Base-by-base conservation (phyloP, 2,329 filamentous ascomycete species). In the Parastagonospora nodorum region DNA sequence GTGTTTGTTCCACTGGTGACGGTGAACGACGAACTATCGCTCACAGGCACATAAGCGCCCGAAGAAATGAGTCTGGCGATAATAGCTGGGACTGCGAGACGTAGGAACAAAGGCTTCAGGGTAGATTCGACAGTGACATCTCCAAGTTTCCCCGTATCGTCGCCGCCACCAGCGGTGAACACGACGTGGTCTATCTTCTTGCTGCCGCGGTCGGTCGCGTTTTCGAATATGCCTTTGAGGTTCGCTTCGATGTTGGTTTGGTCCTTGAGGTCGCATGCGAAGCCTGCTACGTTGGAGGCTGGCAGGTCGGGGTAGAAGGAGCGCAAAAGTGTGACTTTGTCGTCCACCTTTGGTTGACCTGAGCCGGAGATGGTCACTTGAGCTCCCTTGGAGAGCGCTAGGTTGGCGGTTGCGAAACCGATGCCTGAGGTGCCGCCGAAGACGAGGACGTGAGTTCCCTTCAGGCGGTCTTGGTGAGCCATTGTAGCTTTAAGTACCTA, bases 341-440 rank as follows among this genome's bases (percentile, higher is more conserved):
- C 64, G 43, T 80, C 69, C 28, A 88, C 72, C 47, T 82, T 81
- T 35, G 71, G 44, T 31, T 78, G 73, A 30, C 76, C 80, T 9
- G 84, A 88, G 11, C 82, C 84, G 9, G 83, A 82, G 60, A 89
- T 81, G 39, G 77, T 80, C 10, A 89, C 81, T 12, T 63, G 68
- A 29, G 81, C 82, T 30, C 83, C 83, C 44, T 81, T 74, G 35
- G 82, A 81, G 32, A 88, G 68, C 3, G 77, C 73, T 15, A 80
- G 80, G 74, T 84, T 80, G 39, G 86, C 85, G 5, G 86, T 81
- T 46, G 75, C 80, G 56, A 80, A 84, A 29, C 86, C 87, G 33
- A 89, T 87, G 40, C 86, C 86, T 35, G 82, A 80, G 0, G 84
- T 83, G 32, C 85, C 87, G 33, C 86, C 87, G 46, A 89, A 78